Evolutionary conservation across 805 yeast genomes (phyloP), one percentile per base, ranked within the genome.

Genomic region (Kazachstania psychrophila): DNA sequence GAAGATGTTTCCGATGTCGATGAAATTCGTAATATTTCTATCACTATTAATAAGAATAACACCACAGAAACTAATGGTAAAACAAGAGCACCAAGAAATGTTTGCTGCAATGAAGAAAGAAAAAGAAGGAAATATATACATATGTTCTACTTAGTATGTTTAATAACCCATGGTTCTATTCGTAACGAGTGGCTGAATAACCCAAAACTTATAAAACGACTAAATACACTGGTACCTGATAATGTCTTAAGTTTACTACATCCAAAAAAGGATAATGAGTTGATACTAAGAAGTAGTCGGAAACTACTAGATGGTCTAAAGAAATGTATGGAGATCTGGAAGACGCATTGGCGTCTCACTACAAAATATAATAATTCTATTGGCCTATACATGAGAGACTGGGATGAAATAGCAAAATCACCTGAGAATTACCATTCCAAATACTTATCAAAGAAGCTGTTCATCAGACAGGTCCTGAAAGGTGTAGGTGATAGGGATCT

Each of bases 171-270:
- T 53, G 92, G 87, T 0, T 65, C 66, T 0, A 49, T 74, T 3
- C 68, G 95, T 18, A 89, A 88, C 52, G 46, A 60, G 6, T 88
- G 96, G 96, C 70, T 86, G 42, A 73, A 72, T 40, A 72, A 75
- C 42, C 48, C 52, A 1, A 41, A 44, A 3, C 50, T 83, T 0
- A 64, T 68, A 13, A 36, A 46, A 13, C 45, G 48, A 8, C 56
- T 86, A 11, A 55, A 65, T 17, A 58, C 58, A 12, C 47, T 68
- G 2, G 64, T 84, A 0, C 76, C 92, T 0, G 58, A 60, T 0
- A 56, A 60, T 4, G 56, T 74, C 0, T 58, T 65, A 24, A 60
- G 61, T 4, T 70, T 78, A 38, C 54, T 80, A 19, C 68, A 63
- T 36, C 77, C 79, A 0, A 58, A 64, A 15, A 54, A 45, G n/a